A percentile compares a stretch with the other conserved stretches of the same genome.
These are phyloP conservation scores for Shiraia sp. DNA, from an alignment of 2,329 filamentous ascomycete species.

Conservation along the genomic window DNA sequence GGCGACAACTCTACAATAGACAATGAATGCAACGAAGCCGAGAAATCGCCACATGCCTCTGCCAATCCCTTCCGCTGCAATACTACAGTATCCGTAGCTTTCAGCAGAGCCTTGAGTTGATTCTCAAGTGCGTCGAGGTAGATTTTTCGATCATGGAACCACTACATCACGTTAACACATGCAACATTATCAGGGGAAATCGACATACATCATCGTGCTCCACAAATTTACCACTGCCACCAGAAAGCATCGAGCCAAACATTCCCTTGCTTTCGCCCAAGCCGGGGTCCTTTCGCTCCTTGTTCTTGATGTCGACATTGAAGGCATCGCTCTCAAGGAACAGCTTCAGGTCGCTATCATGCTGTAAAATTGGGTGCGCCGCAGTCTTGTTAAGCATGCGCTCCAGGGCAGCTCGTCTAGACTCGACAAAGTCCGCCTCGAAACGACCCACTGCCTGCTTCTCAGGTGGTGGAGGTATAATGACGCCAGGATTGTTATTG, in stretches of 20 bases:
- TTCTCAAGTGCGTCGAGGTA: constrained; percentile 93
- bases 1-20: constrained; percentile 92
- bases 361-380: constrained; percentile 84
- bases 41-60: constrained; percentile 92
- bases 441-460: constrained; percentile 97
- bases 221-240: constrained; percentile 80
- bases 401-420: constrained; percentile 84
- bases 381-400: constrained; percentile 98
- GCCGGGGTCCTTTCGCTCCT: constrained; percentile 86
- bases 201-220: constrained; percentile 89
- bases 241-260: constrained; percentile 79
- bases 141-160: constrained; percentile 95
- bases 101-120: constrained; percentile 86
- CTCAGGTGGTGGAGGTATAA: constrained; percentile 93
- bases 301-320: constrained; percentile 96
- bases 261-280: constrained; percentile 91
- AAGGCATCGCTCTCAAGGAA: constrained; percentile 97
- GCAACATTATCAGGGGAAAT: not conserved
- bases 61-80: constrained; percentile 89
- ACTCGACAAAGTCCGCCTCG: constrained; percentile 95
- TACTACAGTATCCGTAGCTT: constrained; percentile 92
- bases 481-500: constrained; percentile 90
- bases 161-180: constrained; percentile 56
- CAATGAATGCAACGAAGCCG: constrained; percentile 86
- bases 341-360: constrained; percentile 91